A percentile compares a stretch with the other conserved stretches of the same genome.
Evolutionary conservation across 805 yeast species (phyloP).

Genomic region (Tetrapisispora taiwanensis): DNA sequence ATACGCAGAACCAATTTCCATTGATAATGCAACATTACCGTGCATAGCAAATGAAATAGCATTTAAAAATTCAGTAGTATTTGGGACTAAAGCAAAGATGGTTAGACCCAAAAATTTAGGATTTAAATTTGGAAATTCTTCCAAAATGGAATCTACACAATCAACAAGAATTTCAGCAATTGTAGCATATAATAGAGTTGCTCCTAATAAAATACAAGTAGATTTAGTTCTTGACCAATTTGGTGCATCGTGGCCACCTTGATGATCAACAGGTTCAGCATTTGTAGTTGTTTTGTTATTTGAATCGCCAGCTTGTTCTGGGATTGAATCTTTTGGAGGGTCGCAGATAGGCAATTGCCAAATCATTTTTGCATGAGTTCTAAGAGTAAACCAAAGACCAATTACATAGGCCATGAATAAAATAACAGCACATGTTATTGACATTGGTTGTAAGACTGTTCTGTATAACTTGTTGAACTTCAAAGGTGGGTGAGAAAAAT

Average conservation of each 20-base stretch:
- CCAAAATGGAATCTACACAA: slow-evolving; percentile 80
- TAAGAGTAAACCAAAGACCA: slow-evolving; percentile 84
- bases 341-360: slow-evolving; percentile 64
- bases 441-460: slow-evolving; percentile 68
- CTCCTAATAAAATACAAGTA: slow-evolving; percentile 66
- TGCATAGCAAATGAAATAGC: slow-evolving; percentile 94
- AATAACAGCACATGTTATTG: slow-evolving; percentile 67
- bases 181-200: slow-evolving; percentile 80
- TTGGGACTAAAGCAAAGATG: slow-evolving; percentile 91
- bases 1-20: slow-evolving; percentile 97
- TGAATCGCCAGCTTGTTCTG: slow-evolving; percentile 2
- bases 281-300: neutral
- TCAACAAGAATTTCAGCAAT: slow-evolving; percentile 92
- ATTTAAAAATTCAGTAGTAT: slow-evolving; percentile 91
- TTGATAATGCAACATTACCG: slow-evolving; percentile 90
- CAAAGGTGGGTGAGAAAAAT: slow-evolving; percentile 68
- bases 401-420: slow-evolving; percentile 76
- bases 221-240: slow-evolving; percentile 90
- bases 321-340: slow-evolving; percentile 1
- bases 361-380: slow-evolving; percentile 93
- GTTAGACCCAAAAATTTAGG: slow-evolving; percentile 91
- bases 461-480: slow-evolving; percentile 57
- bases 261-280: slow-evolving; percentile 32
- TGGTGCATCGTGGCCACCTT: slow-evolving; percentile 40
- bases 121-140: slow-evolving; percentile 58